Conservation (phyloP, 352 stramenopile genomes). For the Pythium biforme region DNA sequence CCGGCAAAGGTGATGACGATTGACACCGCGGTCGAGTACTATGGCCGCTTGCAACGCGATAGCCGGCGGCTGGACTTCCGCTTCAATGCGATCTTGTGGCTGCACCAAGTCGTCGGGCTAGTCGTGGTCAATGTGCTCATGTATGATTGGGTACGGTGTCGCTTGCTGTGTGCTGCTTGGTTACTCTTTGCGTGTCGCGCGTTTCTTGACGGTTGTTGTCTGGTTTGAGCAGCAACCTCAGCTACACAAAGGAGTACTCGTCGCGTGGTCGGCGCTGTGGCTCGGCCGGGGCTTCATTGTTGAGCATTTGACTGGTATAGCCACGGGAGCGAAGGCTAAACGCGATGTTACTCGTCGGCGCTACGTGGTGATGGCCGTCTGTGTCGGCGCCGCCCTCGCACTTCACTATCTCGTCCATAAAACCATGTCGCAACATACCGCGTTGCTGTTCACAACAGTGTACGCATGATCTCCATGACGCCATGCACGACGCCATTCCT, state of each 20-base stretch:
- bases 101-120: constrained; percentile 37
- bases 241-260: constrained; percentile 29
- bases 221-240: constrained; percentile 27
- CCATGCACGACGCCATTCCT: neutral
- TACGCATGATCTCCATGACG: neutral
- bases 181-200: neutral
- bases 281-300: constrained; percentile 33
- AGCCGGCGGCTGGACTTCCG: constrained; percentile 11
- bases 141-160: constrained; percentile 36
- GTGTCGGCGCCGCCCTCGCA: too few relatives aligned
- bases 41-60: constrained; percentile 23
- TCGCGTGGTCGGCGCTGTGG: constrained; percentile 39
- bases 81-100: constrained; percentile 36
- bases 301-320: neutral
- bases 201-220: neutral
- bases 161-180: neutral
- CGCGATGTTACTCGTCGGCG: neutral
- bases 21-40: constrained; percentile 6
- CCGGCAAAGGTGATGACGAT: constrained; percentile 3
- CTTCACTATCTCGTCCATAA: too few relatives aligned
- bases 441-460: neutral
- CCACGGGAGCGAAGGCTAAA: neutral
- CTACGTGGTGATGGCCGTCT: neutral
- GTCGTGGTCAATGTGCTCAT: constrained; percentile 43
- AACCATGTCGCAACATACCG: too few relatives aligned